phyloP scores from a whole-genome alignment of 768 basidiomycete genomes.

The Rubroboletus satanas region DNA sequence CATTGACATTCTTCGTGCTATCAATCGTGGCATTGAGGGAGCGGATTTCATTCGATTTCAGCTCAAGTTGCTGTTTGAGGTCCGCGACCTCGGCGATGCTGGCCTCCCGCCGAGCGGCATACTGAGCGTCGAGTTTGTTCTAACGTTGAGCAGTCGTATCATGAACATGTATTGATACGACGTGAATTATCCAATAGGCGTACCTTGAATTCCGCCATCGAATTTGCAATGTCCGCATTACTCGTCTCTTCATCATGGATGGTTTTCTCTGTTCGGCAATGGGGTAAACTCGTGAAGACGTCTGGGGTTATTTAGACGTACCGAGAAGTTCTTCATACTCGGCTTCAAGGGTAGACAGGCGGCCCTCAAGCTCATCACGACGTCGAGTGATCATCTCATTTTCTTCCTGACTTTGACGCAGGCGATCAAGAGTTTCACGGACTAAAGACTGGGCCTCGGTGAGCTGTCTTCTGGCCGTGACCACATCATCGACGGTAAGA shows the following conservation, averaged over 20 bases:
- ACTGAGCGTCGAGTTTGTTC: constrained; percentile 94
- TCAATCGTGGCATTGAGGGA: constrained; percentile 83
- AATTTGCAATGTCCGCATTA: constrained; percentile 77
- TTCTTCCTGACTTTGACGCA: constrained; percentile 90
- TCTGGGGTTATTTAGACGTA: constrained; percentile 35
- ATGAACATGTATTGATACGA: background rate
- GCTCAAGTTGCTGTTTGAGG: constrained; percentile 86
- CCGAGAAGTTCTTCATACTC: constrained; percentile 98
- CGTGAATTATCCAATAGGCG: constrained; percentile 6
- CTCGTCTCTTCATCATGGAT: constrained; percentile 86
- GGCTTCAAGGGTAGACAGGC: constrained; percentile 75
- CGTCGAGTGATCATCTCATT: constrained; percentile 78
- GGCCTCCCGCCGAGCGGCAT: constrained; percentile 87
- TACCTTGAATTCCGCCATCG: constrained; percentile 89
- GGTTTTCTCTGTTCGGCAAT: constrained; percentile 67
- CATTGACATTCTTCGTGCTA: constrained; percentile 92
- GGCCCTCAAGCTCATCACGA: constrained; percentile 82
- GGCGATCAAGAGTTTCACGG: constrained; percentile 84
- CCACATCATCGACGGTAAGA: constrained; percentile 73
- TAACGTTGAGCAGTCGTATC: constrained; percentile 30
- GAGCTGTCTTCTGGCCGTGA: constrained; percentile 80
- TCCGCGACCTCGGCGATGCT: constrained; percentile 80
- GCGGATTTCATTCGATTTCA: constrained; percentile 78
- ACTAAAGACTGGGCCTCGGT: constrained; percentile 83
- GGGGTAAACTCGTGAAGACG: constrained; percentile 2